Evolutionary conservation across 441 rosid genomes (phyloP).

Genomic region (Lagerstroemia fauriei): DNA sequence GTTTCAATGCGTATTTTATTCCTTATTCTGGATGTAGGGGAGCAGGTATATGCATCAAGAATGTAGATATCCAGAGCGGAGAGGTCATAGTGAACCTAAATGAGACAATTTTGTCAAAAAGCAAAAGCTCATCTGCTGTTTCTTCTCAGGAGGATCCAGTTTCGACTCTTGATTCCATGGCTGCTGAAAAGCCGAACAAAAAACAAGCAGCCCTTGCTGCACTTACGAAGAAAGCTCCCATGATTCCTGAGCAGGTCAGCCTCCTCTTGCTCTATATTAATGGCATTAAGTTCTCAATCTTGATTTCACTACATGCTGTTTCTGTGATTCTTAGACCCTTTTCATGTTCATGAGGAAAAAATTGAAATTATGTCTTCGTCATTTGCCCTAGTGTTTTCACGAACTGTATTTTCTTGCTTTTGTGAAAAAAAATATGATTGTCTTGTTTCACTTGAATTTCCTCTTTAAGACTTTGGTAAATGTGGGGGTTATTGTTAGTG

Average conservation of each 20-base stretch:
- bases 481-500: background rate
- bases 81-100: constrained; percentile 67
- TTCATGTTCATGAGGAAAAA: background rate
- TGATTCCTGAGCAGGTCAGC: constrained; percentile 91
- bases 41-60: constrained; percentile 68
- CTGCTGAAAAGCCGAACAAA: constrained; percentile 46
- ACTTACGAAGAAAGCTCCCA: constrained; percentile 56
- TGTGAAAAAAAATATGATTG: background rate
- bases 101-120: constrained; percentile 70
- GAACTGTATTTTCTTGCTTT: background rate
- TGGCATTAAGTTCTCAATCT: constrained; percentile 10
- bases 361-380: background rate
- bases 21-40: constrained; percentile 53
- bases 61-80: constrained; percentile 68
- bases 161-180: constrained; percentile 38
- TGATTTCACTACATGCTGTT: background rate
- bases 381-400: background rate
- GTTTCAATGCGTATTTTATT: constrained; percentile 19
- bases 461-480: background rate
- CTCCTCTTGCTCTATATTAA: constrained; percentile 5
- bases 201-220: constrained; percentile 49
- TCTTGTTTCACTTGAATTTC: background rate
- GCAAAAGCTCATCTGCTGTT: constrained; percentile 49
- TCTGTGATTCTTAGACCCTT: background rate
- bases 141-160: constrained; percentile 38